phyloP scores from a whole-genome alignment of 345 rosid species.

The Brassica nigra region DNA sequence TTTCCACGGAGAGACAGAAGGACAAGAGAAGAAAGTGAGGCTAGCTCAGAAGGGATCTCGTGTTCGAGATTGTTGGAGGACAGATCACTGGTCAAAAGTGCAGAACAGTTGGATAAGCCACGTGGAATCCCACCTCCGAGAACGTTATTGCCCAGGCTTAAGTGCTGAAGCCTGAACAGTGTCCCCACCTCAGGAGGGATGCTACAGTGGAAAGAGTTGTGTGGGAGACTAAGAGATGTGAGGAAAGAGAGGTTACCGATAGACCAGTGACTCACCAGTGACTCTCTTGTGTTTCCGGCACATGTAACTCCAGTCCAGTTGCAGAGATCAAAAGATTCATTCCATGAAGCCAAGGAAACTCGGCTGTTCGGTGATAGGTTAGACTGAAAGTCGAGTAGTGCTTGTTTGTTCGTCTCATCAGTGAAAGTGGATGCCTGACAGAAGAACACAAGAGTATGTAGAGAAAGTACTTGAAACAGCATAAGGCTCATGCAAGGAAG shows the following conservation, averaged over 20 bases:
- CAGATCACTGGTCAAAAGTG: not conserved
- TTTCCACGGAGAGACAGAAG: not conserved
- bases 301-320: conserved; percentile 4
- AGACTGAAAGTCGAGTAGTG: not conserved
- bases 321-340: not conserved
- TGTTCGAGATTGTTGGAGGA: conserved; percentile 3
- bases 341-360: conserved; percentile 3
- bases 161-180: not conserved
- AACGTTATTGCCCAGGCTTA: not conserved
- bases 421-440: not conserved
- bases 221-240: not conserved
- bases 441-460: not conserved
- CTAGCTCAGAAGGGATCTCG: not conserved
- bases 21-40: not conserved
- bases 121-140: not conserved
- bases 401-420: not conserved
- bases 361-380: not conserved
- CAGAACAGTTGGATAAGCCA: not conserved
- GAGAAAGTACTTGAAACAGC: not conserved
- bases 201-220: not conserved
- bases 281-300: conserved; percentile 1
- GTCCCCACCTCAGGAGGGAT: not conserved
- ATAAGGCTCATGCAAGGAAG: not conserved
- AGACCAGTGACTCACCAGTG: not conserved
- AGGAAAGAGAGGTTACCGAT: not conserved